Evolutionary conservation across 306 rosid species (phyloP), one percentile per base, ranked within the genome.

Genomic region (Vachellia pachyceras): DNA sequence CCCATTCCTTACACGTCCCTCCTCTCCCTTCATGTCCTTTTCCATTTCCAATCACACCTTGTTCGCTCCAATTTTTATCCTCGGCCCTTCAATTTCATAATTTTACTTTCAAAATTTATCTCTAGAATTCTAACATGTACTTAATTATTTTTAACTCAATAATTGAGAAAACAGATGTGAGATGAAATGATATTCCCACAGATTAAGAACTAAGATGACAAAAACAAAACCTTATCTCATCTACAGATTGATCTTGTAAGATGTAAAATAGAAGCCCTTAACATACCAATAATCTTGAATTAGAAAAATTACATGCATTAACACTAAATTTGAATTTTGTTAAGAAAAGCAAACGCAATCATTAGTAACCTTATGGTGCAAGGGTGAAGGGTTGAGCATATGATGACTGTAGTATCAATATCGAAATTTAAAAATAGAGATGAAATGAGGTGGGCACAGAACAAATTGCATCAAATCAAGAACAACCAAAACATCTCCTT

Each of bases 401-500:
- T 65, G 66, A 39, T 10, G 36, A 67, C 46, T 18, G 55, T 42
- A 10, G 45, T 17, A 23, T 3, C 79, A 7, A 71, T 44, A 72
- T 9, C 37, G 41, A 17, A 46, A 63, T 42, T 76, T 44, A 17
- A 39, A 73, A 54, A 37, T 42, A 29, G 64, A 57, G 45, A 79
- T 5, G 33, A 6, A 74, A 74, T 67, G 60, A 29, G 40, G 65
- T 63, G 40, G 47, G 72, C 54, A 10, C 11, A 42, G 22, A 44
- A 29, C 12, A 45, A 40, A 65, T 77, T 63, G 44, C 74, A 52
- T 20, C 13, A 33, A 57, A 40, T 88, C 86, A 91, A 52, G 90
- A 54, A 80, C 94, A 91, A 7, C 96, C 91, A 46, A 91, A 85
- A 80, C 93, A 89, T 76, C 77, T 88, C 14, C 89, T 67, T 23